These are phyloP conservation scores for Umbelopsis sp. DNA, from an alignment of 192 early-diverging fungal species.

Conservation along the genomic window DNA sequence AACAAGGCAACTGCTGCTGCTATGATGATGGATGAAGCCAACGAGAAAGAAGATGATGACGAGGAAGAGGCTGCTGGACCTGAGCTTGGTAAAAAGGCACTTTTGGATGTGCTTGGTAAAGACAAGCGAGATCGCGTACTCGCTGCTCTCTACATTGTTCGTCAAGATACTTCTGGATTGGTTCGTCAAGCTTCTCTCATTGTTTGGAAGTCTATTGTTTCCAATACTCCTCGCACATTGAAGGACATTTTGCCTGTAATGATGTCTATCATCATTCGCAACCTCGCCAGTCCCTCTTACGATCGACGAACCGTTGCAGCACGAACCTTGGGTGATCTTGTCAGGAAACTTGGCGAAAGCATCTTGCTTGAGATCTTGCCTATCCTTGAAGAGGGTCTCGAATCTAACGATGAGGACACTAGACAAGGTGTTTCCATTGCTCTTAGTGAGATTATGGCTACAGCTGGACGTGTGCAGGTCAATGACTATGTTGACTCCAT, in stretches of 20 bases:
- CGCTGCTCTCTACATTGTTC: constrained; percentile 90
- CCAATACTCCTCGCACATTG: constrained; percentile 95
- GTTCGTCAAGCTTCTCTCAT: constrained; percentile 87
- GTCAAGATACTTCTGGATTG: constrained; percentile 76
- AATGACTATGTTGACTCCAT: constrained; percentile 86
- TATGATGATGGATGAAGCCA: constrained; percentile 31
- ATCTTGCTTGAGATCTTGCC: constrained; percentile 89
- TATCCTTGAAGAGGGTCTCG: constrained; percentile 84
- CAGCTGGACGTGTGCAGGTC: constrained; percentile 80
- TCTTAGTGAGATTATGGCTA: constrained; percentile 87
- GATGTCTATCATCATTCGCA: constrained; percentile 89
- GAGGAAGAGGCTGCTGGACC: constrained; percentile 61
- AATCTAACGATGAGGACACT: constrained; percentile 63
- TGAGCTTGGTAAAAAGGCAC: constrained; percentile 68
- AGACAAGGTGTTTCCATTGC: constrained; percentile 95
- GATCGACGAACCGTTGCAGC: constrained; percentile 88
- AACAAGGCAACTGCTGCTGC: constrained; percentile 57
- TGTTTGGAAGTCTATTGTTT: constrained; percentile 96
- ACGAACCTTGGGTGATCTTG: constrained; percentile 91
- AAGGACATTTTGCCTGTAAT: constrained; percentile 91
- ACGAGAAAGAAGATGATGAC: constrained; percentile 47
- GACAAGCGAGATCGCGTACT: constrained; percentile 86
- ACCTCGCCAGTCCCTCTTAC: constrained; percentile 71
- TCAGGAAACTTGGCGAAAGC: constrained; percentile 91
- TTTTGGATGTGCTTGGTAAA: constrained; percentile 81